Evolutionary conservation across 2,329 filamentous ascomycete species (phyloP).

Genomic region (Amauroascus niger): DNA sequence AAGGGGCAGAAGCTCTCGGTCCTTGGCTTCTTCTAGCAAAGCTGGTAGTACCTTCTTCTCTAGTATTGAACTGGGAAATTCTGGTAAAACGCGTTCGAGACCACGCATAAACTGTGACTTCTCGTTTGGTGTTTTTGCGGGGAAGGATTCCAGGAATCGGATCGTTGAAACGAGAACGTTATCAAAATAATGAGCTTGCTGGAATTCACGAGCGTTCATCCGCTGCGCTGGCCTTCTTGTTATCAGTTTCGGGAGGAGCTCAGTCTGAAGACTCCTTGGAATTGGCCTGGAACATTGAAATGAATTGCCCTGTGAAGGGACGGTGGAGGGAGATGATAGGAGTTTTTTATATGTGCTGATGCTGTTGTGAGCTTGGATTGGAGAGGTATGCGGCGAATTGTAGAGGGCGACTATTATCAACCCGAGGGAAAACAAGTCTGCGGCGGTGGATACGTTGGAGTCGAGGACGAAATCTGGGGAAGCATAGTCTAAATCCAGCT

Average conservation of each 20-base stretch:
- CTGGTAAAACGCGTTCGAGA: slow-evolving; percentile 72
- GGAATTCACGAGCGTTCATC: slow-evolving; percentile 80
- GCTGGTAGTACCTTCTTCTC: slow-evolving; percentile 90
- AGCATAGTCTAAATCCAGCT: slow-evolving; percentile 84
- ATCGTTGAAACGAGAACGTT: slow-evolving; percentile 95
- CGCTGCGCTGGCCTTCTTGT: slow-evolving; percentile 79
- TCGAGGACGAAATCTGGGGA: slow-evolving; percentile 93
- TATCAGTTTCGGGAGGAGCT: slow-evolving; percentile 75
- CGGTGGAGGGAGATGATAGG: slow-evolving; percentile 66
- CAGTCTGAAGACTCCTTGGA: slow-evolving; percentile 63
- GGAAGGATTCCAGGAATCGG: slow-evolving; percentile 82
- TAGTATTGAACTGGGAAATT: slow-evolving; percentile 86
- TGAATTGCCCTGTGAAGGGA: slow-evolving; percentile 71
- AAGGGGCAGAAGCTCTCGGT: slow-evolving; percentile 71
- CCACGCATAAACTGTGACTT: slow-evolving; percentile 89
- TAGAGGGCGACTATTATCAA: slow-evolving; percentile 82
- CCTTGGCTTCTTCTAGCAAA: slow-evolving; percentile 85
- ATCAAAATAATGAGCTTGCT: slow-evolving; percentile 92
- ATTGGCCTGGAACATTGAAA: slow-evolving; percentile 72
- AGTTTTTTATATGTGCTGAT: slow-evolving; percentile 74
- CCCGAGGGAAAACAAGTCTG: slow-evolving; percentile 91
- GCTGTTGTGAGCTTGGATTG: slow-evolving; percentile 71
- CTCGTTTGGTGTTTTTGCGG: slow-evolving; percentile 82
- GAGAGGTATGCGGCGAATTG: slow-evolving; percentile 85
- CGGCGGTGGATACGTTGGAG: slow-evolving; percentile 69